A percentile compares a stretch with the other conserved stretches of the same genome.
These are phyloP conservation scores for Polyporus arcularius DNA, from an alignment of 768 basidiomycete species.

Conservation along the genomic window DNA sequence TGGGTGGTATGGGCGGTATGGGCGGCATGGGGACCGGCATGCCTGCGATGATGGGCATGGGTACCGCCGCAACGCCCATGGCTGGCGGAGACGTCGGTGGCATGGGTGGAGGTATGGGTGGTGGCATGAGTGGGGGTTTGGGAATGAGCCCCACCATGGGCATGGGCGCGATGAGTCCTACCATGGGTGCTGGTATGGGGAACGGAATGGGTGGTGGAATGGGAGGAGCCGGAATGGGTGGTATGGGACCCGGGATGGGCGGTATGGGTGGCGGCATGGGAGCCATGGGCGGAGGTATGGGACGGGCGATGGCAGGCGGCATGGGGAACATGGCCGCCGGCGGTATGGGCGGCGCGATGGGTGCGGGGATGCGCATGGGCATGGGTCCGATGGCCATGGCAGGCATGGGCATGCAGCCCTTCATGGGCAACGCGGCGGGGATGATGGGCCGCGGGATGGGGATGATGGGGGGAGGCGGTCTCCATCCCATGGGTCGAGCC, in stretches of 20 bases:
- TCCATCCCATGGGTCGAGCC: constrained; percentile 36
- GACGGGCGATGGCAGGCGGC: constrained; percentile 19
- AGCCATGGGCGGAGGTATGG: constrained; percentile 20
- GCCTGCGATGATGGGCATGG: constrained; percentile 25
- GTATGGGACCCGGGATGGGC: constrained; percentile 12
- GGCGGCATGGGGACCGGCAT: constrained; percentile 18
- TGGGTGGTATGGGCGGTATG: constrained; percentile 26
- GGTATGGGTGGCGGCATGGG: constrained; percentile 25
- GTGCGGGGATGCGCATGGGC: constrained; percentile 24
- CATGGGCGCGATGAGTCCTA: constrained; percentile 22
- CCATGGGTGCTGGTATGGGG: constrained; percentile 20
- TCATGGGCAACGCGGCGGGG: constrained; percentile 23
- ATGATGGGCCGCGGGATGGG: constrained; percentile 25
- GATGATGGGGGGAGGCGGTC: constrained; percentile 31
- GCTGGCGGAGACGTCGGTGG: constrained; percentile 17
- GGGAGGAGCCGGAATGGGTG: constrained; percentile 19
- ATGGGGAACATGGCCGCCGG: constrained; percentile 25
- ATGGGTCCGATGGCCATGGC: constrained; percentile 28
- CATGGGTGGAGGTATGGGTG: constrained; percentile 15
- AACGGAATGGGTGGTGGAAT: constrained; percentile 30
- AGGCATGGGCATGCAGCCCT: constrained; percentile 24
- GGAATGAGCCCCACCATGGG: constrained; percentile 20
- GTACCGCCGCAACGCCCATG: constrained; percentile 17
- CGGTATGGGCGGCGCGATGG: constrained; percentile 25
- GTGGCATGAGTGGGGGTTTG: constrained; percentile 27